Base-by-base conservation (phyloP, 2,329 filamentous ascomycete species). In the Scopulariopsis brevicaulis region DNA sequence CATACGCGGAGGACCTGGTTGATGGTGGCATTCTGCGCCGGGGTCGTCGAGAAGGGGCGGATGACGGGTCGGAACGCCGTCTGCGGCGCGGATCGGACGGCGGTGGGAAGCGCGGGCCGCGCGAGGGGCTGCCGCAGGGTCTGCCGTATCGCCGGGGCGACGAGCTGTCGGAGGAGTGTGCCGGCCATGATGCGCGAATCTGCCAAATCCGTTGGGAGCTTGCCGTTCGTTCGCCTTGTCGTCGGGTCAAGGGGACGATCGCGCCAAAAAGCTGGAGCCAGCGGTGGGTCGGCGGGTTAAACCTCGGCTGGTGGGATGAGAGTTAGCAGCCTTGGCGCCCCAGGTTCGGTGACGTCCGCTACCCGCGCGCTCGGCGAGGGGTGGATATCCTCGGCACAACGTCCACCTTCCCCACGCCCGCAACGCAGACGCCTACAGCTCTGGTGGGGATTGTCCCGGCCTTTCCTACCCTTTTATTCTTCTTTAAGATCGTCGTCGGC, bases 1-100 rank as follows among this genome's bases (percentile, higher is more conserved):
- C 73, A 60, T 68, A 77, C 76, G 62, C 81, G 80, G 20, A 87
- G 77, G 59, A 90, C 84, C 71, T 91, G 87, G 74, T 86, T 90
- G 64, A 88, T 78, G 10, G 87, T 91, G 58, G 86, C 83, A 63
- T 74, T 73, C 59, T 74, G 75, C 34, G 75, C 66, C 0, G 82
- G 73, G 0, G 85, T 82, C 40, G 78, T 78, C n/a, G 80, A 79
- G 72, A 86, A 85, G 61, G 74, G 64, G 59, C 76, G 74, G n/a
- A 67, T 56, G 51, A 40, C 64, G 40, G 60, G 63, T 61, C 43
- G 65, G 56, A 56, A 65, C 57, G 37, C 59, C 40, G 25, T 59
- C 60, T 54, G 32, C 11, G 12, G 63, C 53, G 60, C 54, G 53
- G 62, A 56, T 53, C 60, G 56, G 58, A 64, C 59, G 60, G 63